These are phyloP conservation scores for Ascochyta lentis DNA, from an alignment of 2,329 filamentous ascomycete genomes.

Conservation along the genomic window DNA sequence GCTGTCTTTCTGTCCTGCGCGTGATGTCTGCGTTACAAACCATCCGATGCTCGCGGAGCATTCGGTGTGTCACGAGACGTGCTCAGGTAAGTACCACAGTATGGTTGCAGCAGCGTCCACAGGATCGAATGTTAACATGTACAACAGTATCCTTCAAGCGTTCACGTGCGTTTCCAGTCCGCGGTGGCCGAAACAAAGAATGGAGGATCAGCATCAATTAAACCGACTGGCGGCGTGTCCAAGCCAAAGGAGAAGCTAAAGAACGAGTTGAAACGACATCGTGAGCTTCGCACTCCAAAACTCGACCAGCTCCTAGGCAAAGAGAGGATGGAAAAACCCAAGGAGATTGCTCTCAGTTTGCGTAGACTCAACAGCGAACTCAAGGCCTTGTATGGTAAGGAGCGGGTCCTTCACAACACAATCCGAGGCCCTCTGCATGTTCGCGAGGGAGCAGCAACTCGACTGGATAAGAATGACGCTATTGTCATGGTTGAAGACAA, in stretches of 20 bases:
- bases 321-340: neutral
- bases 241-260: too few relatives aligned
- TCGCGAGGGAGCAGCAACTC: neutral
- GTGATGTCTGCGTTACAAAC: slow-evolving; percentile 5
- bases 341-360: neutral
- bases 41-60: slow-evolving; percentile 12
- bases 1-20: neutral
- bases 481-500: neutral
- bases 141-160: neutral
- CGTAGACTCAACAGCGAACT: neutral
- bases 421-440: neutral
- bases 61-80: slow-evolving; percentile 12
- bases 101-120: neutral
- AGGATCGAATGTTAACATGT: neutral
- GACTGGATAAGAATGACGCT: neutral
- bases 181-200: neutral
- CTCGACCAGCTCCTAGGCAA: neutral
- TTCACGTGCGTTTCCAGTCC: slow-evolving; percentile 6
- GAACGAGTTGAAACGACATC: neutral
- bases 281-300: neutral
- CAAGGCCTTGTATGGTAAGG: neutral
- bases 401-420: neutral
- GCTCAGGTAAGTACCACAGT: neutral
- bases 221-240: neutral
- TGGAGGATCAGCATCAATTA: neutral